These are phyloP conservation scores for Fusarium longipes DNA, from an alignment of 2,329 filamentous ascomycete genomes.

Conservation along the genomic window DNA sequence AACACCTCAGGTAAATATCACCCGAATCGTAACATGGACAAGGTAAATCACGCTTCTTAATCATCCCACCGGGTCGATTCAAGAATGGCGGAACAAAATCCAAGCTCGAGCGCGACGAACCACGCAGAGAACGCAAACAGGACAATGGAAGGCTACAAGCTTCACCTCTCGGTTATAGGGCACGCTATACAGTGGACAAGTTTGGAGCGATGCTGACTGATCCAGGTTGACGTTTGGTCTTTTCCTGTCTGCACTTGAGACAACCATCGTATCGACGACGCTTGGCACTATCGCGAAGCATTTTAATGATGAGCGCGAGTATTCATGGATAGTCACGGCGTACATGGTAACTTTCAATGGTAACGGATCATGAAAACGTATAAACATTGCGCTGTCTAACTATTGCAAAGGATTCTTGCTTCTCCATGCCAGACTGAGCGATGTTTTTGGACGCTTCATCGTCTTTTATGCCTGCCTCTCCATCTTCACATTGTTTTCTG, in stretches of 20 bases:
- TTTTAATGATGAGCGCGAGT: background rate
- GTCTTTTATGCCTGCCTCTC: background rate
- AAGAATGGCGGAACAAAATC: background rate
- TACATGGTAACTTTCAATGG: background rate
- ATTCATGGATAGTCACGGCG: background rate
- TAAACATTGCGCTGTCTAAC: rapidly evolving
- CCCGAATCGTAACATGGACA: background rate
- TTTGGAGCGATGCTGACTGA: background rate
- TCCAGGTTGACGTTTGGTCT: background rate
- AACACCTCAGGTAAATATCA: background rate
- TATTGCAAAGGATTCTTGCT: background rate
- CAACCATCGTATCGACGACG: background rate
- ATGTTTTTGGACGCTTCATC: background rate
- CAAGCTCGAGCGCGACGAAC: background rate
- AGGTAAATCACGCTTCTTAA: background rate
- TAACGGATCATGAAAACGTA: background rate
- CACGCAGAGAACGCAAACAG: background rate
- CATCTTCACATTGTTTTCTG: background rate
- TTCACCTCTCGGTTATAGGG: background rate
- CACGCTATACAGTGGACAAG: too few relatives aligned
- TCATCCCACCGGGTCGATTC: background rate
- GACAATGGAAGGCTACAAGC: background rate
- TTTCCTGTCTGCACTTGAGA: background rate
- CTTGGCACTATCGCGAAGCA: background rate
- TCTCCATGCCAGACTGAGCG: background rate